A percentile compares a stretch with the other conserved stretches of the same genome.
Evolutionary conservation across 129 eudicot genomes (phyloP).

Genomic region (Scalesia atractyloides): DNA sequence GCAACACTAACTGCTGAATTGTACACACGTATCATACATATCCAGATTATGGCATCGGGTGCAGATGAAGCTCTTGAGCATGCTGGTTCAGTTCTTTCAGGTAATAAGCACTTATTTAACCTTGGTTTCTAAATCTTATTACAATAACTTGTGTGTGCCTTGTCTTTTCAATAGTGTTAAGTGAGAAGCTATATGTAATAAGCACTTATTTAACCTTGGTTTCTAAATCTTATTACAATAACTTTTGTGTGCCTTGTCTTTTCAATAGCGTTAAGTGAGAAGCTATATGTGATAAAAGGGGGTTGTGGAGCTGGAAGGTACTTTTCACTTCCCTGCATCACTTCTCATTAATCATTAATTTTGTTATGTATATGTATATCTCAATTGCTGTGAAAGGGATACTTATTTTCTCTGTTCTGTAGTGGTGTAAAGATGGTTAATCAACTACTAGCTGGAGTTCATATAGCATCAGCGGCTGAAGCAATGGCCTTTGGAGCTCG

Average conservation of each 20-base stretch:
- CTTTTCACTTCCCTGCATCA: conserved; percentile 13
- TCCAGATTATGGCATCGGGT: conserved; percentile 96
- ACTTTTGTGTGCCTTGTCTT: conserved; percentile 21
- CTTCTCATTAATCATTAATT: conserved; percentile 6
- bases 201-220: conserved; percentile 8
- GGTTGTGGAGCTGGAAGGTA: conserved; percentile 99
- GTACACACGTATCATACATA: not conserved
- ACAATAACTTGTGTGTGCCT: conserved; percentile 11
- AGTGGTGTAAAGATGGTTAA: conserved; percentile 99
- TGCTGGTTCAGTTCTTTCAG: conserved; percentile 87
- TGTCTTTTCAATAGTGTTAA: conserved; percentile 60
- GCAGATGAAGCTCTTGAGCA: conserved; percentile 86
- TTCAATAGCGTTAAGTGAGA: conserved; percentile 86
- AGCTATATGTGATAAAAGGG: conserved; percentile 87
- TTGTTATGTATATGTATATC: not conserved
- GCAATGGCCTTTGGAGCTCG: conserved; percentile 99
- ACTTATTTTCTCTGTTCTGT: conserved; percentile 25
- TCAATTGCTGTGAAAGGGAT: conserved; percentile 3
- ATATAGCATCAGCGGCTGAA: conserved; percentile 98
- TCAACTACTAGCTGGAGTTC: conserved; percentile 99
- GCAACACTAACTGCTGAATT: conserved; percentile 14
- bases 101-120: conserved; percentile 30
- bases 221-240: not conserved
- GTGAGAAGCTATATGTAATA: conserved; percentile 93
- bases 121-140: not conserved